Evolutionary conservation across 2,329 filamentous ascomycete species (phyloP).

Genomic region (Colletotrichum neosansevieriae): DNA sequence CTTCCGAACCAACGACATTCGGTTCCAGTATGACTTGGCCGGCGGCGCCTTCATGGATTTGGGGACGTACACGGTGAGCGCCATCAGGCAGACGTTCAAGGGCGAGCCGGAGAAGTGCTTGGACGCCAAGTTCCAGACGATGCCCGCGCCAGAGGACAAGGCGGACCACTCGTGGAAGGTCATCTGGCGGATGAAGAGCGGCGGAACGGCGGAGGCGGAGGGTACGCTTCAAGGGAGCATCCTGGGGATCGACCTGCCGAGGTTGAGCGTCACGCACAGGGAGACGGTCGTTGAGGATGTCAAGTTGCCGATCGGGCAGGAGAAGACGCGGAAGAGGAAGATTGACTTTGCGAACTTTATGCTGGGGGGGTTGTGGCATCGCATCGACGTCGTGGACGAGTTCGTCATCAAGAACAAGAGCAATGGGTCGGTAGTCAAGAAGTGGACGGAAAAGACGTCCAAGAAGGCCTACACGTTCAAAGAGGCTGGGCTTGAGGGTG

Average conservation of each 20-base stretch:
- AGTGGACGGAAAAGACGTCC: conserved; percentile 43
- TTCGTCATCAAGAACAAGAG: conserved; percentile 47
- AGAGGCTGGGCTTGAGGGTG: conserved; percentile 48
- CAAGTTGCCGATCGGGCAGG: conserved; percentile 41
- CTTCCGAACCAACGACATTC: conserved; percentile 55
- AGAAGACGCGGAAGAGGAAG: conserved; percentile 45
- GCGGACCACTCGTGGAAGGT: conserved; percentile 51
- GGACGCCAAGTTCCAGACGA: conserved; percentile 45
- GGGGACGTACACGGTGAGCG: conserved; percentile 55
- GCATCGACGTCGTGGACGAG: conserved; percentile 52
- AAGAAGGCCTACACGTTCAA: conserved; percentile 52
- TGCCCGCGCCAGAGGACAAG: conserved; percentile 47
- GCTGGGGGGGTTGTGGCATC: conserved; percentile 47
- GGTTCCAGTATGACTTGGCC: conserved; percentile 55
- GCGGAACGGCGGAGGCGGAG: conserved; percentile 49
- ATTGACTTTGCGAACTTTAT: conserved; percentile 48
- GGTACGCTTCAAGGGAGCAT: conserved; percentile 44
- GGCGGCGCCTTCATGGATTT: conserved; percentile 57
- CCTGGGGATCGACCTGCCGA: conserved; percentile 33
- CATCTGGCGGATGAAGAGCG: conserved; percentile 55
- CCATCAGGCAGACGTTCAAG: conserved; percentile 54
- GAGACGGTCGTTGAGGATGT: conserved; percentile 35
- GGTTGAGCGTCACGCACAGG: conserved; percentile 43
- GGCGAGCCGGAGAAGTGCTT: conserved; percentile 54
- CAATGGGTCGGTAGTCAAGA: conserved; percentile 41